Percentiles rank a stretch among this genome's conserved stretches.
These are phyloP conservation scores for Salix viminalis DNA, from an alignment of 345 rosid genomes.

Conservation along the genomic window DNA sequence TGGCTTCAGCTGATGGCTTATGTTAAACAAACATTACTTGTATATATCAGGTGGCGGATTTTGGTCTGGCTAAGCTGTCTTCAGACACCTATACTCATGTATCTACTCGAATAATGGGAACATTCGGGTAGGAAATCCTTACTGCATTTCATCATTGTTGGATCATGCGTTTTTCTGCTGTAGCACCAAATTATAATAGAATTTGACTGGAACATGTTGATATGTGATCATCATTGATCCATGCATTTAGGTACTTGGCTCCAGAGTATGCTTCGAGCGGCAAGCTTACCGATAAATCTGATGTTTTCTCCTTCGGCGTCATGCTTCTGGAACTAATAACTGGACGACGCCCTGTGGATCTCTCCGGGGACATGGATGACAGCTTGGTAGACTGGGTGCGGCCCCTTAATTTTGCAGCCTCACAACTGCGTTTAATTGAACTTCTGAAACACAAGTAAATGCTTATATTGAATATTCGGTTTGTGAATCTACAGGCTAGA, in stretches of 20 bases:
- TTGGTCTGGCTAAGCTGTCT: slow-evolving; percentile 81
- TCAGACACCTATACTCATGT: slow-evolving; percentile 71
- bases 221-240: background rate
- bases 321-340: slow-evolving; percentile 82
- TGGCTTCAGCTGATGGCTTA: background rate
- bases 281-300: slow-evolving; percentile 82
- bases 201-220: background rate
- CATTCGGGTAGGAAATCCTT: slow-evolving; percentile 60
- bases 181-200: background rate
- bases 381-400: slow-evolving; percentile 90
- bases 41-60: slow-evolving; percentile 69
- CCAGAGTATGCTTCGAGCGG: slow-evolving; percentile 96
- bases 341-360: slow-evolving; percentile 65
- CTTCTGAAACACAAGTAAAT: background rate
- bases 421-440: background rate
- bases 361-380: slow-evolving; percentile 59
- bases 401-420: background rate
- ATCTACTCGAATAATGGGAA: slow-evolving; percentile 96
- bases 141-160: background rate
- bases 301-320: slow-evolving; percentile 85
- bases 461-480: slow-evolving; percentile 2
- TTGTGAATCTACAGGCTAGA: slow-evolving; percentile 54
- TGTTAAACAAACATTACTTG: background rate
- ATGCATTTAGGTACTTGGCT: slow-evolving; percentile 62
- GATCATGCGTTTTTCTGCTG: background rate